phyloP scores from a whole-genome alignment of 2,329 filamentous ascomycete genomes.

The Aspergillus awamori region DNA sequence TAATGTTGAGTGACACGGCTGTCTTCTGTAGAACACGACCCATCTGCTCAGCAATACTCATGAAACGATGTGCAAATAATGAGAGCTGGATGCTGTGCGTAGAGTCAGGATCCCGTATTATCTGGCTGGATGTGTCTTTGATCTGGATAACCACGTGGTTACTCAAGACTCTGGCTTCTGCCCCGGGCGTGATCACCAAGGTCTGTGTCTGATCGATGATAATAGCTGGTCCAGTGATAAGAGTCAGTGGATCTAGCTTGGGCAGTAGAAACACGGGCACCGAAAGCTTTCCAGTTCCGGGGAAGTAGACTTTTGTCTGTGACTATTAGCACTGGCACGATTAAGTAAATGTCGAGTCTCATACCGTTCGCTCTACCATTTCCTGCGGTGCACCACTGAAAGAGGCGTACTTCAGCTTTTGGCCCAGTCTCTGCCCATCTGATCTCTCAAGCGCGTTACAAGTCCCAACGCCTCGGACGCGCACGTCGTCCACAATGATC shows the following conservation, averaged over 20 bases:
- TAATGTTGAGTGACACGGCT: slow-evolving; percentile 73
- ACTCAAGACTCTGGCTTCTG: slow-evolving; percentile 41
- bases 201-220: slow-evolving; percentile 50
- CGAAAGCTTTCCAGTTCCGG: too few relatives aligned
- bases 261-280: not conserved
- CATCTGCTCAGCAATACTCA: slow-evolving; percentile 87
- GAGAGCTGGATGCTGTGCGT: slow-evolving; percentile 68
- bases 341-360: too few relatives aligned
- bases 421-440: slow-evolving; percentile 11
- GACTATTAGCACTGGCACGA: too few relatives aligned
- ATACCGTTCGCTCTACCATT: too few relatives aligned
- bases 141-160: slow-evolving; percentile 46
- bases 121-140: not conserved
- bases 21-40: slow-evolving; percentile 77
- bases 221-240: slow-evolving; percentile 37
- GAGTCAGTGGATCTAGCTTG: not conserved
- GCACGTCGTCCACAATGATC: slow-evolving; percentile 46
- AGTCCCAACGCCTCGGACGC: slow-evolving; percentile 37
- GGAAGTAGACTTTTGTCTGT: too few relatives aligned
- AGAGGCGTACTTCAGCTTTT: too few relatives aligned
- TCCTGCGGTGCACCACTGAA: too few relatives aligned
- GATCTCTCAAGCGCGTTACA: slow-evolving; percentile 6
- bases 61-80: slow-evolving; percentile 81
- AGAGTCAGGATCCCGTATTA: too few relatives aligned
- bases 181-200: slow-evolving; percentile 45